Evolutionary conservation across 108 stramenopile species (phyloP), one percentile per base, ranked within the genome.

Genomic region (Nitzschia sp.): DNA sequence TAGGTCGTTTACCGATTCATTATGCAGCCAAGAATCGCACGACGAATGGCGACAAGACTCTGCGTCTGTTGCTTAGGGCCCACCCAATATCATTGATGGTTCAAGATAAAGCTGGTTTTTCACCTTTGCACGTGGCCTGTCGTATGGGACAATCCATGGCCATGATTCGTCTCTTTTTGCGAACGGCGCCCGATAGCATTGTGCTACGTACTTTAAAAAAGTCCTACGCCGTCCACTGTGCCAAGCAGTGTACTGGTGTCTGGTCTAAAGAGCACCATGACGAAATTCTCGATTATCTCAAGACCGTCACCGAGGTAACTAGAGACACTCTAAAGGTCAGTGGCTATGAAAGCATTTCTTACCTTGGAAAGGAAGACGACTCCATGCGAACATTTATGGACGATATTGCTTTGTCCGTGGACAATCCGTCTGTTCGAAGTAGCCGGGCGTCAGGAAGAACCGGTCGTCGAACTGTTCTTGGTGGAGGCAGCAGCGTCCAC

Each of bases 1-100:
- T 85, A 54, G 82, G 82, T 0, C 79, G 86, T 24, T 48, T 88
- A 21, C 84, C 86, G 1, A 31, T 88, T 31, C 83, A 84, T 59
- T 88, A 88, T 51, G 82, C 84, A 0, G 84, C 75, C 8, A 42
- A 11, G 38, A 42, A 42, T 42, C 38, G 38, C 8, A 11, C 38
- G 15, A 11, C 38, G 15, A 42, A 42, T 15, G 38, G 38, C 8
- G 38, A 42, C 8, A 42, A 42, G 38, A 42, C n/a, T 42, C 15
- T 42, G 38, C 8, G 38, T 11, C 38, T 42, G 11, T 42, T 42
- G 38, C 38, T 42, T 15, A 42, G 15, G 38, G 38, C 38, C 15
- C 11, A 8, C 38, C 38, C 38, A 15, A 42, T 8, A 11, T 42
- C 38, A 42, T 15, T 42, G 11, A 42, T 42, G 38, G 38, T 42